Conservation (phyloP, 192 early-diverging fungal species). For the Coemansia sp. region DNA sequence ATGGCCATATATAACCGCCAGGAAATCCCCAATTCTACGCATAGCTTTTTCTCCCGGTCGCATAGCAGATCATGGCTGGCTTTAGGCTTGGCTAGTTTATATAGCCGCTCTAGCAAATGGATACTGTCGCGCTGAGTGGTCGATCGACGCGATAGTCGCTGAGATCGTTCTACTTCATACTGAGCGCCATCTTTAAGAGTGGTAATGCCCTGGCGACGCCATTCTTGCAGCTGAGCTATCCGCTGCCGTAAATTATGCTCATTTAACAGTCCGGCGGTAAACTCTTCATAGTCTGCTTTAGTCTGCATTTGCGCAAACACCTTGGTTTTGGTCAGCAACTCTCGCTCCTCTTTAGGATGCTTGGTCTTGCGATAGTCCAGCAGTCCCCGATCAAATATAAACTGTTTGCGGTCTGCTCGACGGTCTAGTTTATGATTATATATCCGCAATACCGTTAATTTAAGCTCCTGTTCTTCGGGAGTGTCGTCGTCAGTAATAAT, state of each 20-base stretch:
- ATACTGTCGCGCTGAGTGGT: slow-evolving; percentile 48
- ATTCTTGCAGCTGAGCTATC: slow-evolving; percentile 86
- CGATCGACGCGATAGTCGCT: slow-evolving; percentile 48
- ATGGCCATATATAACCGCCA: slow-evolving; percentile 87
- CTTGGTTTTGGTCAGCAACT: slow-evolving; percentile 71
- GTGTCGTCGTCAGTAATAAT: slow-evolving; percentile 83
- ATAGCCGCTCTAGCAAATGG: slow-evolving; percentile 32
- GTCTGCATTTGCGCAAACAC: slow-evolving; percentile 89
- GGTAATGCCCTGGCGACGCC: slow-evolving; percentile 83
- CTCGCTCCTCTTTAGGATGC: slow-evolving; percentile 84
- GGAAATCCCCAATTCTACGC: slow-evolving; percentile 77
- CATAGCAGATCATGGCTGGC: slow-evolving; percentile 56
- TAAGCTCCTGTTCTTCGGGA: slow-evolving; percentile 83
- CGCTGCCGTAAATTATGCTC: slow-evolving; percentile 75
- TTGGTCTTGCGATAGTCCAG: slow-evolving; percentile 84
- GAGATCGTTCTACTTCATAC: slow-evolving; percentile 68
- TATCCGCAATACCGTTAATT: slow-evolving; percentile 85
- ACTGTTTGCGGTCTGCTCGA: slow-evolving; percentile 76
- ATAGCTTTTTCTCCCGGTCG: slow-evolving; percentile 75
- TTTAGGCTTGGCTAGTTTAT: not conserved
- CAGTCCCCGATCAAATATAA: slow-evolving; percentile 86
- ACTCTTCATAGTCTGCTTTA: slow-evolving; percentile 72
- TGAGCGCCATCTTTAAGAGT: slow-evolving; percentile 69
- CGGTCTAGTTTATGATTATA: slow-evolving; percentile 87
- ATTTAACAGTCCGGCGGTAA: slow-evolving; percentile 65